phyloP scores from a whole-genome alignment of 2,329 filamentous ascomycete genomes.

The Fusarium mexicanum region DNA sequence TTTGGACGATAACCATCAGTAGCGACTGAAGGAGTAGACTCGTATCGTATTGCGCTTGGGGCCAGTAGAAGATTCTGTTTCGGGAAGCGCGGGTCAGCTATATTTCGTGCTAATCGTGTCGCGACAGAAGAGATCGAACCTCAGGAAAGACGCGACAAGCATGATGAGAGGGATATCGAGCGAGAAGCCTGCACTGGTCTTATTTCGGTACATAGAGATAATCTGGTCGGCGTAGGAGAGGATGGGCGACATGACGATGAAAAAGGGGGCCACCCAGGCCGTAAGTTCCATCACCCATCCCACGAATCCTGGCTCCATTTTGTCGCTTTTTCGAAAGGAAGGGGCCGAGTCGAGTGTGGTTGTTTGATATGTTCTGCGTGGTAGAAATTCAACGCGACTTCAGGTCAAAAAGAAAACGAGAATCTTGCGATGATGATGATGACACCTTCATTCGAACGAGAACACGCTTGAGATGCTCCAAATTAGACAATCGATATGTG shows the following conservation, averaged over 20 bases:
- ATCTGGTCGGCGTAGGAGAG: constrained; percentile 74
- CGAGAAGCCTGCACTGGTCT: constrained; percentile 74
- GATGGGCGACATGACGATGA: constrained; percentile 71
- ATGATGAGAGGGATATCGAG: constrained; percentile 78
- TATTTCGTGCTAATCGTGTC: neutral
- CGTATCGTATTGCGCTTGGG: constrained; percentile 71
- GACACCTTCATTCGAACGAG: constrained; percentile 12
- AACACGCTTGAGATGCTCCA: neutral
- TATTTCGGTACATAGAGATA: constrained; percentile 69
- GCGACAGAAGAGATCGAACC: constrained; percentile 53
- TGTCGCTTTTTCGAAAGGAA: neutral
- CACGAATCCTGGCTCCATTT: constrained; percentile 26
- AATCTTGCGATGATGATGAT: constrained; percentile 4
- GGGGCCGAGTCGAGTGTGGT: neutral
- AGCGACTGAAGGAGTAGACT: constrained; percentile 72
- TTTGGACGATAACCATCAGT: constrained; percentile 72
- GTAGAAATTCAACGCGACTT: constrained; percentile 3
- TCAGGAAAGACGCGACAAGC: constrained; percentile 73
- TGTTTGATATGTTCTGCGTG: neutral
- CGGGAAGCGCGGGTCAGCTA: constrained; percentile 33
- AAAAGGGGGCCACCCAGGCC: constrained; percentile 69
- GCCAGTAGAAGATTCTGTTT: constrained; percentile 74
- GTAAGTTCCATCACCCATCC: constrained; percentile 48
- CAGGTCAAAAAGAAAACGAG: neutral
- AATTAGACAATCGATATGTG: neutral